These are phyloP conservation scores for Eimeria maxima DNA, from an alignment of 169 alveolate genomes.

Conservation along the genomic window DNA sequence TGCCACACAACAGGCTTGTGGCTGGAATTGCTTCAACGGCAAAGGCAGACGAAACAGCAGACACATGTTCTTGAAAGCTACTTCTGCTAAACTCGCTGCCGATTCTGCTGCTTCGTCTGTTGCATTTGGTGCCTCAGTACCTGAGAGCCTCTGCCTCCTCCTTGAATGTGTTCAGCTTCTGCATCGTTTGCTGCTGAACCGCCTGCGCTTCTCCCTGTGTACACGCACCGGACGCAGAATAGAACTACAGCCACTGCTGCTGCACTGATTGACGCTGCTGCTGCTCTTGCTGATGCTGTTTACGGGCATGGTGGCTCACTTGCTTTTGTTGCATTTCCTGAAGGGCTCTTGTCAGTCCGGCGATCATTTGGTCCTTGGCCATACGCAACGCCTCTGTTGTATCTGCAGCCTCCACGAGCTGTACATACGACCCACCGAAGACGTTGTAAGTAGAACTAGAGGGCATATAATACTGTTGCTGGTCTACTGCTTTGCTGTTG, in stretches of 20 bases:
- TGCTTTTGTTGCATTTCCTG: conserved; percentile 65
- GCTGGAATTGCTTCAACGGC: neutral
- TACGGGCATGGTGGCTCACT: neutral
- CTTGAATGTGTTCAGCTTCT: conserved; percentile 18
- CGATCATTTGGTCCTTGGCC: conserved; percentile 40
- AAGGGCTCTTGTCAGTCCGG: conserved; percentile 51
- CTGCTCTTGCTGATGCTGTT: neutral
- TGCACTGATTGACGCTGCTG: neutral
- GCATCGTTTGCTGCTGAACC: conserved; percentile 56
- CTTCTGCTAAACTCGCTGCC: neutral
- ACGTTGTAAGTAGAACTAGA: neutral
- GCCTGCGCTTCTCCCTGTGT: conserved; percentile 70
- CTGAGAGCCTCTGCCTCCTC: conserved; percentile 69
- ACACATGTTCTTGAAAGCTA: neutral
- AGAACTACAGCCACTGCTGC: neutral
- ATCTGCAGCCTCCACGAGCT: conserved; percentile 59
- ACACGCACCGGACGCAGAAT: neutral
- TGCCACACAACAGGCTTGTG: neutral
- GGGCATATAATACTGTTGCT: neutral
- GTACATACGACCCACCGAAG: neutral
- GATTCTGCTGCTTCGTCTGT: conserved; percentile 25
- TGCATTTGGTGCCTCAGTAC: conserved; percentile 18
- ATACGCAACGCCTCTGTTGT: conserved; percentile 24
- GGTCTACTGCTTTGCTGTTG: neutral
- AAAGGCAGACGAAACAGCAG: too few species aligned